Base-by-base conservation (phyloP, 352 stramenopile genomes). In the Pythium pyrilobum region DNA sequence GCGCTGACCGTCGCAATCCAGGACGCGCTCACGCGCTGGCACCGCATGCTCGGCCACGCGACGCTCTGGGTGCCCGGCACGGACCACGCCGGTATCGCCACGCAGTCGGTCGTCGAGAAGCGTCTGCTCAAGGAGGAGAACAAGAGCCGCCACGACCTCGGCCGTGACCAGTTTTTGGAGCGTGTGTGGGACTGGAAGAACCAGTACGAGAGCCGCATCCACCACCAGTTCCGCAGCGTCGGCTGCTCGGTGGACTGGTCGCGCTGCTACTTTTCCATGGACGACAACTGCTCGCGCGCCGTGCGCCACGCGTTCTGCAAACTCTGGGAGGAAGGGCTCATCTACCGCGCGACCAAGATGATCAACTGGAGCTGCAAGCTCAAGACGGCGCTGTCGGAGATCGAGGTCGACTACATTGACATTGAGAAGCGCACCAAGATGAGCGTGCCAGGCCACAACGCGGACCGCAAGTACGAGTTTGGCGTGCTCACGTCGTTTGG, bases 361-460 rank as follows among this genome's bases (percentile, higher is more conserved):
- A 98, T 99, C 68, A 99, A 99, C 84, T 99, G 97, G 97, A 98
- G 92, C 67, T 99, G 94, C 72, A 96, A 96, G 27, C 82, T 99
- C 20, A 98, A 99, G 72, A 98, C 89, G 12, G 93, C 93, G 24
- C 70, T 98, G 31, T 96, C 85, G 24, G 91, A 98, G 72, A 98
- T 98, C 64, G 96, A 99, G 74, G 97, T 99, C 36, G 97, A 99
- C 83, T 97, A 98, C 69, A 91, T 99, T 52, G 96, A 99, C 61
- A 85, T 99, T 57, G 95, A 99, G 47, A 97, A 96, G 56, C 78
- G 89, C 52, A 98, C 95, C 5, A 97, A 97, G 68, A 72, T 98
- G 46, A 81, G 87, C 24, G 96, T 99, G 38, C 98, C 97, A 2
- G 97, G 95, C 33, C 97, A 99, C 70, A 92, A 96, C 71, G 68